Conservation (phyloP, 1,139 yeast species). For the Suhomyces taliae region DNA sequence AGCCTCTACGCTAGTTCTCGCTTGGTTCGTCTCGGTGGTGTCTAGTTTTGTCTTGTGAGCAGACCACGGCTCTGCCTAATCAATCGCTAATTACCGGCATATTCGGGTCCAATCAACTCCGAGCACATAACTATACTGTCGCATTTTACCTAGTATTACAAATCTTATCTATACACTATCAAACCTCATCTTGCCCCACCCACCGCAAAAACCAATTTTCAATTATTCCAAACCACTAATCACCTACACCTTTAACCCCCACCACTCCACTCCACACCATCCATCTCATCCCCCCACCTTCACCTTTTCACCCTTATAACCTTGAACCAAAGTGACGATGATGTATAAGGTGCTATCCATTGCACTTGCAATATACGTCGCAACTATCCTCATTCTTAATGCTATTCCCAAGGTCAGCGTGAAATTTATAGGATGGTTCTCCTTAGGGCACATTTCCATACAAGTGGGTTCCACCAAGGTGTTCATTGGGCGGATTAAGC, state of each 20-base stretch:
- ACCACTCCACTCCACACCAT: no score
- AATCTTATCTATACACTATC: not conserved
- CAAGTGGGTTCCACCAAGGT: slow-evolving; percentile 18
- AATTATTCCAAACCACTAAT: no score
- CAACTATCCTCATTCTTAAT: slow-evolving; percentile 26
- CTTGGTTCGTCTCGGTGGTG: no score
- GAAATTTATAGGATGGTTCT: slow-evolving; percentile 39
- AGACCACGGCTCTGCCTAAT: no score
- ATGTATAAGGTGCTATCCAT: not conserved
- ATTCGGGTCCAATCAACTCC: not conserved
- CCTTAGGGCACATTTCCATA: slow-evolving; percentile 31
- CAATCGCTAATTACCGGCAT: not conserved
- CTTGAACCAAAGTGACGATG: not conserved
- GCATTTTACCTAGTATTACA: not conserved
- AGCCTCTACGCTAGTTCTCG: no score
- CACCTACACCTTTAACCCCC: no score
- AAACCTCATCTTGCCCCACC: no score
- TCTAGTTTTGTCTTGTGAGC: no score
- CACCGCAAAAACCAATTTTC: no score
- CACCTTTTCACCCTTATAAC: not conserved
- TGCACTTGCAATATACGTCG: slow-evolving; percentile 17
- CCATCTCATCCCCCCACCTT: no score
- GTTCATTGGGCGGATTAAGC: slow-evolving; percentile 22
- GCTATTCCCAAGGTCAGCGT: slow-evolving; percentile 35
- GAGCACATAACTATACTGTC: not conserved